These are phyloP conservation scores for Saturnispora silvae DNA, from an alignment of 805 yeast genomes.

Conservation along the genomic window DNA sequence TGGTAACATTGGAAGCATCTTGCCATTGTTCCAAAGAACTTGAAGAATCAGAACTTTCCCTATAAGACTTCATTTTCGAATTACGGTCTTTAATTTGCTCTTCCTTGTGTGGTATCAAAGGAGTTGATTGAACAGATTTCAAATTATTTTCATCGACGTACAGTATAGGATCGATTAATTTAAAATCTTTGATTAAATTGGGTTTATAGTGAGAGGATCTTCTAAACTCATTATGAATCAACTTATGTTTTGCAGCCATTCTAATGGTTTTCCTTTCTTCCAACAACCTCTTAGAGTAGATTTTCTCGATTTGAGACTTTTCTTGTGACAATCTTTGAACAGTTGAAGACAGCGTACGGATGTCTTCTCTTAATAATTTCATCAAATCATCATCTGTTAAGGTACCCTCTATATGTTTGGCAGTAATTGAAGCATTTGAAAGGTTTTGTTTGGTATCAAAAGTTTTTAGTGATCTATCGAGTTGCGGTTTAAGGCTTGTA, in stretches of 20 bases:
- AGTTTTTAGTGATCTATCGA: conserved; percentile 5
- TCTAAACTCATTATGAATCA: conserved; percentile 12
- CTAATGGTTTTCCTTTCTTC: conserved; percentile 19
- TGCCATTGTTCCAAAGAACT: no score
- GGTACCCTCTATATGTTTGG: conserved; percentile 12
- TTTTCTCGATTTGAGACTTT: conserved; percentile 17
- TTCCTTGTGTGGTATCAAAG: background rate
- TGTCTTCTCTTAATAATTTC: conserved; percentile 23
- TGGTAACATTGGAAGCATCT: no score
- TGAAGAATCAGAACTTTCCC: no score
- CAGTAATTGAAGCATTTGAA: no score
- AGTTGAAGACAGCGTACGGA: conserved; percentile 16
- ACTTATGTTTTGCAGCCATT: conserved; percentile 11
- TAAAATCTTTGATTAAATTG: conserved; percentile 9
- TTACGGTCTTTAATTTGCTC: no score
- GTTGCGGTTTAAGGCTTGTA: conserved; percentile 3
- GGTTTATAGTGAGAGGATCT: conserved; percentile 3
- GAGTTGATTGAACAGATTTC: conserved; percentile 3
- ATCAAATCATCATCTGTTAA: conserved; percentile 21
- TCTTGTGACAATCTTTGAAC: conserved; percentile 15
- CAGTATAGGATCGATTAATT: conserved; percentile 4
- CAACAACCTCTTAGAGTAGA: conserved; percentile 15
- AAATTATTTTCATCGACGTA: conserved; percentile 4
- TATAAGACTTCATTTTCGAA: no score
- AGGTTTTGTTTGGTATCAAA: conserved; percentile 4